A percentile compares a stretch with the other conserved stretches of the same genome.
These are phyloP conservation scores for Paramecium bursaria DNA, from an alignment of 73 alveolate genomes.

Conservation along the genomic window DNA sequence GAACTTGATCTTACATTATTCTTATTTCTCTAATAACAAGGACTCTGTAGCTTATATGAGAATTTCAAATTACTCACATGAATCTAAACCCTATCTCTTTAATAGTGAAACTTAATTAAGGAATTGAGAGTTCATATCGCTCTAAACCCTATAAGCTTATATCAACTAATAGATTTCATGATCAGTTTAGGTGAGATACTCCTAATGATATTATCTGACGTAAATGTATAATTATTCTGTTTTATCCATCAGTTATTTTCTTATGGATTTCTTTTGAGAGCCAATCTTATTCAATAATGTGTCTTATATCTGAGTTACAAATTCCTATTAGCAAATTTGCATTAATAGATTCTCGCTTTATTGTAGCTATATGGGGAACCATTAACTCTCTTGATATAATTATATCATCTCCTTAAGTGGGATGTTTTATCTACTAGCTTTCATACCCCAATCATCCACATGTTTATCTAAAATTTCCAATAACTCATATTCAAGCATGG, in stretches of 20 bases:
- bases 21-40: conserved; percentile 21
- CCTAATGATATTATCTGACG: background rate
- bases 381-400: conserved; percentile 15
- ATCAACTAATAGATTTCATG: conserved; percentile 1
- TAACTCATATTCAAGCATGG: conserved; percentile 1
- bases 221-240: background rate
- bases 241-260: conserved; percentile 1
- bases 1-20: background rate
- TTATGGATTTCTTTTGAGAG: conserved; percentile 1
- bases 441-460: conserved; percentile 9
- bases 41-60: too few relatives aligned
- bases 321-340: conserved; percentile 12
- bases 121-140: background rate
- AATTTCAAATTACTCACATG: background rate
- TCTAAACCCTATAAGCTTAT: background rate
- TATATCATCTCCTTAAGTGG: background rate
- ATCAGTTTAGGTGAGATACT: background rate
- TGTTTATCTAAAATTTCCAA: background rate
- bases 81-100: background rate
- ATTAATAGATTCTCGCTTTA: background rate
- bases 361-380: conserved; percentile 25
- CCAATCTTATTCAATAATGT: conserved; percentile 8
- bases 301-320: conserved; percentile 3
- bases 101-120: background rate
- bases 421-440: background rate